phyloP scores from a whole-genome alignment of 306 rosid genomes.

The Pyrus betulifolia region DNA sequence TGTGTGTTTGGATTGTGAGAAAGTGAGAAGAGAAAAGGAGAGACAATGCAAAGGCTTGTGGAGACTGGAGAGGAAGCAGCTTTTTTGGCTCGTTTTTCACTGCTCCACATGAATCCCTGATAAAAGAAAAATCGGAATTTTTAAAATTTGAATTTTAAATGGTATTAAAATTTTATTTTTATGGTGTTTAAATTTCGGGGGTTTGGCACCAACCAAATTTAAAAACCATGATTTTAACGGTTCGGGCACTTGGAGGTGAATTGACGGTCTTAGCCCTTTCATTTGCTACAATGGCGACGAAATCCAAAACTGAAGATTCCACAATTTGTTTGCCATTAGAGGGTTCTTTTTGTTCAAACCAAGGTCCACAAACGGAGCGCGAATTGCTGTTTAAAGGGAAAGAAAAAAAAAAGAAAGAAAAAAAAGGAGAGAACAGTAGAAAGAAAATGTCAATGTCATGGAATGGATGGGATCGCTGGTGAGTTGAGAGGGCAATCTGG shows the following conservation, averaged over 20 bases:
- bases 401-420: not conserved
- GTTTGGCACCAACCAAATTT: conserved; percentile 46
- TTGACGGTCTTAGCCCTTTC: conserved; percentile 31
- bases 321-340: no score
- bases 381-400: not conserved
- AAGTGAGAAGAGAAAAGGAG: conserved; percentile 25
- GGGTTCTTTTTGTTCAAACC: not conserved
- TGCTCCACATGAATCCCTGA: conserved; percentile 18
- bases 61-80: conserved; percentile 48
- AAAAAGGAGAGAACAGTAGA: not conserved
- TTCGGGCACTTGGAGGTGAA: not conserved
- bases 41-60: conserved; percentile 30
- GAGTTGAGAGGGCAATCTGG: not conserved
- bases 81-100: conserved; percentile 32
- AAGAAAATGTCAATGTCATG: not conserved
- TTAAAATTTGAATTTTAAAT: conserved; percentile 1
- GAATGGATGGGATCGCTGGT: not conserved
- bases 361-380: not conserved
- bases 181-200: conserved; percentile 32
- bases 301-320: not conserved
- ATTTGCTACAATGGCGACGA: not conserved
- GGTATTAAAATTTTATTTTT: conserved; percentile 14
- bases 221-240: conserved; percentile 29
- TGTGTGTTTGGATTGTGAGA: conserved; percentile 41
- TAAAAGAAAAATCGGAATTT: not conserved